Evolutionary conservation across 106 monocot genomes (phyloP).

Genomic region (Gastrodia elata): DNA sequence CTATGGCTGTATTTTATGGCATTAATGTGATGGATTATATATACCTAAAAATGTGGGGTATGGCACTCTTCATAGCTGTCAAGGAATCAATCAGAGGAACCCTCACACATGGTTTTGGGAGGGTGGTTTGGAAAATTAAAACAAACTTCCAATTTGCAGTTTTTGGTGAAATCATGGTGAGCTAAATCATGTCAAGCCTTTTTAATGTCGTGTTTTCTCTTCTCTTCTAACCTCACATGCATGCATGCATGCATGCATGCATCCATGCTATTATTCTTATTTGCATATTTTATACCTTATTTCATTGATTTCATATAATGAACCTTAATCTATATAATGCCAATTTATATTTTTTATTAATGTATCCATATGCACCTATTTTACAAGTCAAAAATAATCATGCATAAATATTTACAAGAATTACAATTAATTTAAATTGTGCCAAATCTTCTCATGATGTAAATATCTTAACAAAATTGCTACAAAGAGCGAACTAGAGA

Average conservation of each 20-base stretch:
- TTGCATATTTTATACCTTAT: too few relatives aligned
- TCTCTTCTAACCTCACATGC: slow-evolving; percentile 1
- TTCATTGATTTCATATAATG: too few relatives aligned
- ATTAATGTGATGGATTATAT: not conserved
- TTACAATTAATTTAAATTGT: too few relatives aligned
- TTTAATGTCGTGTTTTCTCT: not conserved
- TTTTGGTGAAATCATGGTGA: not conserved
- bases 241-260: not conserved
- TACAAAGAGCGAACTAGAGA: too few relatives aligned
- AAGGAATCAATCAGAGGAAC: not conserved
- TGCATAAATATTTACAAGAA: too few relatives aligned
- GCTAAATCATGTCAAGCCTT: not conserved
- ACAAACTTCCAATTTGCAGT: not conserved
- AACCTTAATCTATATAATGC: too few relatives aligned
- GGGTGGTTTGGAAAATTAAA: not conserved
- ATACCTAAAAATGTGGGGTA: not conserved
- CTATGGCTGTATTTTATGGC: not conserved
- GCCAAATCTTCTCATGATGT: too few relatives aligned
- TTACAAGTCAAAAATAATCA: too few relatives aligned
- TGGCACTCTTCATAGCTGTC: not conserved
- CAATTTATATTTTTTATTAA: too few relatives aligned
- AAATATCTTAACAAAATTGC: too few relatives aligned
- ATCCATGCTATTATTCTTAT: not conserved
- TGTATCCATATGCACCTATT: too few relatives aligned
- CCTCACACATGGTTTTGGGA: not conserved